phyloP scores from a whole-genome alignment of 169 alveolate species.

The Plasmodium vinckei region DNA sequence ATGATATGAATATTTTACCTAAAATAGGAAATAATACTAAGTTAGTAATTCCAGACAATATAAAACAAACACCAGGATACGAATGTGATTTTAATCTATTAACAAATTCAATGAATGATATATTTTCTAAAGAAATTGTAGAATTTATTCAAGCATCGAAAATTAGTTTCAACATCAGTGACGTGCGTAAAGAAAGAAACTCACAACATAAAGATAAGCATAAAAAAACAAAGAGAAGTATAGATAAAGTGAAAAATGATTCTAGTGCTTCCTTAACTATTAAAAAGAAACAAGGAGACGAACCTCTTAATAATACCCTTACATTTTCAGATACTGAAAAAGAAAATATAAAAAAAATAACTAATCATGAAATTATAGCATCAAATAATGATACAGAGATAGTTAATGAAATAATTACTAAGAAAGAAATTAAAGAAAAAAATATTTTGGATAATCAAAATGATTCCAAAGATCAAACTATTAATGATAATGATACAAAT shows the following conservation, averaged over 20 bases:
- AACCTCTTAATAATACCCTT: not conserved
- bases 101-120: conserved; percentile 64
- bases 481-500: conserved; percentile 2
- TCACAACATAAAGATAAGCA: conserved; percentile 29
- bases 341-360: not conserved
- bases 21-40: not conserved
- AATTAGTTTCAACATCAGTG: conserved; percentile 57
- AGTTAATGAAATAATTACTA: not conserved
- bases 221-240: conserved; percentile 45
- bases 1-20: not conserved
- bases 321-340: not conserved
- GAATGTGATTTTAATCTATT: conserved; percentile 58
- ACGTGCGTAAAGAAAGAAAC: conserved; percentile 63
- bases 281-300: conserved; percentile 15
- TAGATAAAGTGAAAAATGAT: conserved; percentile 26
- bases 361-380: not conserved
- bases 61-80: conserved; percentile 17
- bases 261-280: conserved; percentile 10
- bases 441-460: not conserved
- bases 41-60: not conserved
- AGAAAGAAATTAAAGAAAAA: not conserved
- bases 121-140: conserved; percentile 73
- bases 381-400: not conserved
- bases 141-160: conserved; percentile 69
- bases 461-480: not conserved